Evolutionary conservation across 176 grass and related monocot species (phyloP), one percentile per base, ranked within the genome.

Genomic region (Hyparrhenia diplandra): DNA sequence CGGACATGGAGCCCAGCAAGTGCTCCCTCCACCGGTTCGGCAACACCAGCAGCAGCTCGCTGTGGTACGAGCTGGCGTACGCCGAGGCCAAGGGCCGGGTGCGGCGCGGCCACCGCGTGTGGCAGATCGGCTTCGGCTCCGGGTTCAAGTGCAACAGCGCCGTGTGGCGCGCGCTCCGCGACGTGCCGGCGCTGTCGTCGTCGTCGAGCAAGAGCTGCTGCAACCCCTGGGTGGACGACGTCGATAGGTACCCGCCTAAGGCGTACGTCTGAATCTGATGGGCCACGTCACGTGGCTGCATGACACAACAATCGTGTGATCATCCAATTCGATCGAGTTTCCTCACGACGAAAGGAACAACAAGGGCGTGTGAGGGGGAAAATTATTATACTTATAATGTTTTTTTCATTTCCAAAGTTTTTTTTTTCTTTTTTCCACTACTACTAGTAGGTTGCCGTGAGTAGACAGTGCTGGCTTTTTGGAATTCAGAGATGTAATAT

Each of bases 101-200:
- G 37, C 61, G 83, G 16, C 82, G 90, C 60, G 90, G 90, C 34
- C 43, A 91, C 74, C 86, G 90, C 41, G 90, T 91, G 1, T 91
- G 90, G 90, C 90, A 91, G 90, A 91, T 91, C 62, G 90, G 90
- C 0, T 91, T 91, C 86, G 90, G 90, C 0, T 91, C 90, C 0
- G 90, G 90, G n/a, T 92, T 92, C 87, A 92, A 92, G 84, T 92
- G 90, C 76, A 92, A 92, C 76, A 92, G 90, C 84, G 90, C 90
- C 1, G 90, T 92, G n/a, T 94, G 92, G 92, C 86, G 85, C 67
- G 88, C 88, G 69, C 88, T 93, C 20, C 85, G 75, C 20, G 79
- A 93, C 85, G 82, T 93, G 69, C 82, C 91, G 37, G 37, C 75
- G 10, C 67, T 85, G 63, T 35, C 67, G 28, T 36, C 58, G 17